A percentile compares a stretch with the other conserved stretches of the same genome.
Conservation (phyloP, 2,329 filamentous ascomycete genomes). For the Trichothecium roseum region DNA sequence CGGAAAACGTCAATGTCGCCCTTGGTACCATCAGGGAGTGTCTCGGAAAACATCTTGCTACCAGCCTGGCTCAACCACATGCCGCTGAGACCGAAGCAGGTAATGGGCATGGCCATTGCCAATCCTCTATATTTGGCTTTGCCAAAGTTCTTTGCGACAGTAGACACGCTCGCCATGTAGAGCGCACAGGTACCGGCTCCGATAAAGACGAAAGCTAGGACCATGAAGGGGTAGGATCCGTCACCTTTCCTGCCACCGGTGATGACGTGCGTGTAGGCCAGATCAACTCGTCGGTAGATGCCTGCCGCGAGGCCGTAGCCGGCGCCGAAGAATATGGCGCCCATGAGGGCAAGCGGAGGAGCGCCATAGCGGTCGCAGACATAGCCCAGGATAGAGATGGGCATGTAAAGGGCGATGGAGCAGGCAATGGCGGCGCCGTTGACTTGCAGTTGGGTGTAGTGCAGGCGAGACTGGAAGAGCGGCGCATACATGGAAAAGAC, state of each 20-base stretch:
- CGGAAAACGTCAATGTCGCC: conserved; percentile 65
- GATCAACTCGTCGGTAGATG: conserved; percentile 50
- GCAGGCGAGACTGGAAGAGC: conserved; percentile 74
- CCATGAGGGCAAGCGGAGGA: conserved; percentile 61
- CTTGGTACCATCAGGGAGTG: conserved; percentile 48
- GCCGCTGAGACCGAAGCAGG: conserved; percentile 83
- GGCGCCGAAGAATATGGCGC: conserved; percentile 62
- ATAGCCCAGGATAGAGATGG: conserved; percentile 83
- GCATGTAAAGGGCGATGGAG: conserved; percentile 81
- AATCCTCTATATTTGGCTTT: conserved; percentile 78
- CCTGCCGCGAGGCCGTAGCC: conserved; percentile 80
- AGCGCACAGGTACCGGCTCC: conserved; percentile 78
- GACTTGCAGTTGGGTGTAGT: conserved; percentile 85
- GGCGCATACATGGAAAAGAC: conserved; percentile 92
- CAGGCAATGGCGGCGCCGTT: conserved; percentile 82
- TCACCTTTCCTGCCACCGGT: conserved; percentile 27
- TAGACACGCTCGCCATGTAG: conserved; percentile 86
- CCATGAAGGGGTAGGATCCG: conserved; percentile 74
- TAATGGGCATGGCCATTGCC: conserved; percentile 82
- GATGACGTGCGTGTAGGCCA: conserved; percentile 29
- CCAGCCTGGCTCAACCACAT: conserved; percentile 94
- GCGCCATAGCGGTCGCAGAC: conserved; percentile 84
- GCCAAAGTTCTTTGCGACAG: conserved; percentile 96
- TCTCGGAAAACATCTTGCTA: conserved; percentile 66
- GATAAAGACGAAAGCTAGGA: conserved; percentile 72